Percentiles rank a stretch among this genome's conserved stretches.
These are phyloP conservation scores for Phylloporus scabripes DNA, from an alignment of 768 basidiomycete species.

Conservation along the genomic window DNA sequence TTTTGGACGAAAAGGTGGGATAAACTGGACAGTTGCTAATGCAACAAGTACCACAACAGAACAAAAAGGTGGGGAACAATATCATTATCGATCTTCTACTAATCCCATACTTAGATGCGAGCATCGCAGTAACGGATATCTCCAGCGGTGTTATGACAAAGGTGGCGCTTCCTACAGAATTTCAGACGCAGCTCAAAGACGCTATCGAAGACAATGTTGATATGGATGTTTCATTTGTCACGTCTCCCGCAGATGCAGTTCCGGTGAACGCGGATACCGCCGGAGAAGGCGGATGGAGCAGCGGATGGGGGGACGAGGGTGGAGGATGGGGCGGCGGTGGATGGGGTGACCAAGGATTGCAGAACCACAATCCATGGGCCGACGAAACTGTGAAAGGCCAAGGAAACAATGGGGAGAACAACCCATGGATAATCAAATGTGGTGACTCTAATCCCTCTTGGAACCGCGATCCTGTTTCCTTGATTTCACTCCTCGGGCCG, in stretches of 20 bases:
- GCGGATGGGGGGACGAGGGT: neutral
- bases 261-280: neutral
- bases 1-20: constrained; percentile 45
- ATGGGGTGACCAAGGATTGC: constrained; percentile 12
- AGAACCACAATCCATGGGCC: constrained; percentile 13
- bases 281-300: constrained; percentile 1
- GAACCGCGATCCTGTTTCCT: constrained; percentile 18
- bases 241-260: neutral
- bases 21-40: constrained; percentile 27
- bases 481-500: constrained; percentile 48
- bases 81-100: constrained; percentile 2
- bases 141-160: constrained; percentile 12
- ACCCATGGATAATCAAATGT: constrained; percentile 6
- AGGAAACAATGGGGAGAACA: constrained; percentile 2
- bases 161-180: constrained; percentile 21
- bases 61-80: constrained; percentile 5
- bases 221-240: constrained; percentile 13
- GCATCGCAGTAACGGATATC: constrained; percentile 14
- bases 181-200: constrained; percentile 23
- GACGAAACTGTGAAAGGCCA: constrained; percentile 7
- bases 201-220: constrained; percentile 25
- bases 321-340: constrained; percentile 12
- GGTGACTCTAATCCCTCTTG: constrained; percentile 19
- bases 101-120: constrained; percentile 8
- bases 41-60: constrained; percentile 4